Evolutionary conservation across 2,329 filamentous ascomycete species (phyloP), one percentile per base, ranked within the genome.

Genomic region (Colletotrichum tanaceti): DNA sequence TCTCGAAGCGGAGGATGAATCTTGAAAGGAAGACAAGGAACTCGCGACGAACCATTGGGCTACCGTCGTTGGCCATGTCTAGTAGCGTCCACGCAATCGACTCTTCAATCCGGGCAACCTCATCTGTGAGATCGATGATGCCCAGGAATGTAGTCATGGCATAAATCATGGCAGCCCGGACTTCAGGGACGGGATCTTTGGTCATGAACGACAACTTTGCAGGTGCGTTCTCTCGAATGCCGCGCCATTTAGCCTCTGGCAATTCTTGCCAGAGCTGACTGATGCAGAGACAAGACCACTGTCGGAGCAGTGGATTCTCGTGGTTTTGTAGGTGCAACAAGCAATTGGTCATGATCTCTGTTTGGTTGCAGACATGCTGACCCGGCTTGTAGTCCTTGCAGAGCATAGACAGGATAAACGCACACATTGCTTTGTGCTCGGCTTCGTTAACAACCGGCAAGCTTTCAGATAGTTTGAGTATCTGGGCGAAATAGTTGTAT

Each of bases 381-480:
- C 95, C 96, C 71, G 96, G 93, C 72, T 91, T 92, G 79, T 97
- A 97, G 71, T 92, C 92, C 77, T 96, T 97, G 87, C 96, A 99
- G 71, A 99, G 93, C 87, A 98, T 97, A 32, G 95, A 92, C 49
- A 98, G 89, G 70, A 99, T 97, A 77, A 99, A 99, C 1, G 96
- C 94, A 78, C 96, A 98, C 96, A 99, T 99, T 50, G 96, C 96
- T 76, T 97, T 93, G 82, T 99, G 96, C 80, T 98, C 96, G n/a
- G 69, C 61, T 63, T 90, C 90, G 76, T 98, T 97, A 41, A 91
- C 90, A 24, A 97, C 91, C 0, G 94, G 93, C 58, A 98, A 90
- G 2, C 89, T 89, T 72, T 94, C 93, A 11, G 88, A 88, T 2
- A 94, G 93, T 75, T 94, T 95, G 72, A 98, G 86, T 61, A 98